Evolutionary conservation across 441 rosid species (phyloP), one percentile per base, ranked within the genome.

Genomic region (Eutrema salsugineum): DNA sequence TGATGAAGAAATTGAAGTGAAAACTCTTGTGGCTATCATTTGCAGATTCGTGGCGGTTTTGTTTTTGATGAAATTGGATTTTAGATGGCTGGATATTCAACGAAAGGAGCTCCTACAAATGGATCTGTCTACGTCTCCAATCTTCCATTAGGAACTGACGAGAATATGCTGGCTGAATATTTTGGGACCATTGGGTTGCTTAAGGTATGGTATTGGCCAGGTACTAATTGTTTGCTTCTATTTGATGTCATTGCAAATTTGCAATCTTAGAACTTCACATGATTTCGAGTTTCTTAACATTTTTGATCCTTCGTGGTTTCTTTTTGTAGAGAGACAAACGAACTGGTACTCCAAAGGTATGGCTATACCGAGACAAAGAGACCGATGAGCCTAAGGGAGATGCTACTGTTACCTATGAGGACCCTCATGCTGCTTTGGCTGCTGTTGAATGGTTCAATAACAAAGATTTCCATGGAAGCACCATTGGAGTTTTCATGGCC

Each of bases 371-470:
- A 14, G 99, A 95, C 73, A 92, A 95, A 75, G 83, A 65, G 35
- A 95, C 99, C 12, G 82, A 91, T 87, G 97, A 92, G 70, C 96
- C 96, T 0, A 95, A 95, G 77, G 99, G 97, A 53, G 99, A 95
- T 86, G 98, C 99, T 54, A 92, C 97, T 0, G 93, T 91, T 55
- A 92, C 99, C 10, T 95, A 95, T 63, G 99, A 95, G 81, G 99
- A 95, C 32, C 99, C 98, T 10, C 92, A 92, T 77, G 99, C 98
- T 59, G 99, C 98, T 12, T 72, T 79, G 27, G 99, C 97, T 59
- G 98, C 97, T 61, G 92, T 95, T 22, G 99, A 95, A 38, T 95
- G 98, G 98, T 95, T 95, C 73, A 91, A 95, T 79, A 83, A 88
- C 78, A 95, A 95, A 82, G 98, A 91, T 27, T 95, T 95, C 48